Base-by-base conservation (phyloP, 73 alveolate genomes). In the Effrenium voratum region DNA sequence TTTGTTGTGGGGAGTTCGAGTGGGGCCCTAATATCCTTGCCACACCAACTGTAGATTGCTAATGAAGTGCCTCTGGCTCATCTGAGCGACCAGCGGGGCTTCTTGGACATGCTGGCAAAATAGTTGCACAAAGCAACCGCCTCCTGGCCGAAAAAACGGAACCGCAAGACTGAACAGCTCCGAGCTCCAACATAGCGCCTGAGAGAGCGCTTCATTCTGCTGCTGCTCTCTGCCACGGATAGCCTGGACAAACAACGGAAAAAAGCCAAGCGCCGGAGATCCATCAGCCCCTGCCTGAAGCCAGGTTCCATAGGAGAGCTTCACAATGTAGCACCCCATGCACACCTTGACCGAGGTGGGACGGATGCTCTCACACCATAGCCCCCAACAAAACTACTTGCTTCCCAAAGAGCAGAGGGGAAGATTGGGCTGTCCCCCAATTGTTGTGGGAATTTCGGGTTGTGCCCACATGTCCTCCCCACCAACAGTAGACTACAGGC, bases 51-150 rank as follows among this genome's bases (percentile, higher is more conserved):
- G n/a, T n/a, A n/a, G n/a, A n/a, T n/a, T n/a, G n/a, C n/a, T n/a
- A n/a, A n/a, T n/a, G n/a, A n/a, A n/a, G n/a, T n/a, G n/a, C n/a
- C n/a, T n/a, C n/a, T n/a, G n/a, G n/a, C n/a, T n/a, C n/a, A n/a
- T 36, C 57, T 3, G 77, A n/a, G 52, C 28, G 34, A 32, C 57
- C 38, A 28, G 50, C 95, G 95, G 6, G 95, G 95, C 49, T 60
- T 87, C 85, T 87, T 66, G 46, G 95, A 87, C 85, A 87, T 59
- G 85, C 95, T 70, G 43, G 95, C 95, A 49, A 87, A 87, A 70
- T 87, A 87, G 95, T 68, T 87, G 95, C 95, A 87, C 95, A 87
- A 87, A 28, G 95, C 46, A 43, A 87, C 95, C 68, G 95, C 95
- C 63, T 87, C 95, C 95, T 87, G 41, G 12, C 34, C 83, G 49